phyloP scores from a whole-genome alignment of 768 basidiomycete species.

The Cyclocybe aegerita region DNA sequence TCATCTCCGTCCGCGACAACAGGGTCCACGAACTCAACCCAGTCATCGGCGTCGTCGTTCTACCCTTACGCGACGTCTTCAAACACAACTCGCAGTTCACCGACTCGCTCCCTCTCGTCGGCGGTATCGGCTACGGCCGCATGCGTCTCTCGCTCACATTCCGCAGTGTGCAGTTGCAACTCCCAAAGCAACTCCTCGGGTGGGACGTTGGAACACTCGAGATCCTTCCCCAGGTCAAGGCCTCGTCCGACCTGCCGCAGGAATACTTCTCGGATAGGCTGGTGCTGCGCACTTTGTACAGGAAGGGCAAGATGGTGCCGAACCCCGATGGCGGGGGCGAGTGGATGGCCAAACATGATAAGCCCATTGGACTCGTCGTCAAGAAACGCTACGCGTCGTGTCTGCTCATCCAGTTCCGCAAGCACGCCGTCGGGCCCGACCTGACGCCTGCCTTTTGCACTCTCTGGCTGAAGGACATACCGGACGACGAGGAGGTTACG shows the following conservation, averaged over 20 bases:
- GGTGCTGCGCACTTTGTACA: conserved; percentile 35
- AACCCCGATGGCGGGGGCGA: conserved; percentile 9
- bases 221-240: conserved; percentile 32
- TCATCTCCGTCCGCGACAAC: conserved; percentile 65
- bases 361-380: conserved; percentile 36
- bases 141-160: conserved; percentile 66
- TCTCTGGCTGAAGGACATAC: conserved; percentile 44
- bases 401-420: conserved; percentile 36
- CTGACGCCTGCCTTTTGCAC: conserved; percentile 33
- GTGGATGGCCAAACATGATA: conserved; percentile 30
- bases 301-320: conserved; percentile 35
- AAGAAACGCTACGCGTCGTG: conserved; percentile 39
- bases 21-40: conserved; percentile 61
- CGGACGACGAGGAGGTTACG: conserved; percentile 31
- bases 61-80: conserved; percentile 48
- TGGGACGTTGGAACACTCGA: conserved; percentile 74
- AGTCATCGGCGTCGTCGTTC: conserved; percentile 67
- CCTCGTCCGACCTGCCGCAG: conserved; percentile 24
- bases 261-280: conserved; percentile 40
- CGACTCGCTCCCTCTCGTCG: conserved; percentile 61
- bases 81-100: conserved; percentile 52
- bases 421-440: conserved; percentile 31
- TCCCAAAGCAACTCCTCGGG: conserved; percentile 58
- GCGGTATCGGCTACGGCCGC: conserved; percentile 68
- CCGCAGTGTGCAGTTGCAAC: conserved; percentile 58